These are phyloP conservation scores for Byssoonygena ceratinophila DNA, from an alignment of 2,329 filamentous ascomycete species.

Conservation along the genomic window DNA sequence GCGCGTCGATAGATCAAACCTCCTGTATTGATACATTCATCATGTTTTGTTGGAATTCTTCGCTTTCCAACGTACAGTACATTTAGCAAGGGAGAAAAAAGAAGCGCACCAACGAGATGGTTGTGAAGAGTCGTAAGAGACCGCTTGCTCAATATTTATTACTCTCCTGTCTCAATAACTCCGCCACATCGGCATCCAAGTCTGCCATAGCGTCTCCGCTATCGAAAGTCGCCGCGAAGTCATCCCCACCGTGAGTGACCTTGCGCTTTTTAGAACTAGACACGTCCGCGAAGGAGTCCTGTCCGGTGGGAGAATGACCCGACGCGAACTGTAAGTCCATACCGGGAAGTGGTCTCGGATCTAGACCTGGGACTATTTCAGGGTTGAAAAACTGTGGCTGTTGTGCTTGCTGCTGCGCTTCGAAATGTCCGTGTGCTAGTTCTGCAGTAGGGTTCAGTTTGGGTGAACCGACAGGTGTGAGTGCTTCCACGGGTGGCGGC, in stretches of 20 bases:
- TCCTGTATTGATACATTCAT: no score
- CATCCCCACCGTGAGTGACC: conserved; percentile 35
- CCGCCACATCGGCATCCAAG: conserved; percentile 52
- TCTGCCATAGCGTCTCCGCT: conserved; percentile 46
- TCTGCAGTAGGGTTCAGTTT: conserved; percentile 21
- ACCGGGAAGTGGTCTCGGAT: not conserved
- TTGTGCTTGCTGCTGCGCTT: not conserved
- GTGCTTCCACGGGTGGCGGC: conserved; percentile 70
- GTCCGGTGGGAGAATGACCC: not conserved
- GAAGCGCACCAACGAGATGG: no score
- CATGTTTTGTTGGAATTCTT: no score
- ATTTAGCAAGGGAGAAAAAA: no score
- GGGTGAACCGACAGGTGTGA: conserved; percentile 53
- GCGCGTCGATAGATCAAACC: no score
- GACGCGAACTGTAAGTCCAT: not conserved
- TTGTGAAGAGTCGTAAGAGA: no score
- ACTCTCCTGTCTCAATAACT: conserved; percentile 44
- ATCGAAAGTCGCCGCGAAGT: conserved; percentile 35
- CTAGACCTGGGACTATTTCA: not conserved
- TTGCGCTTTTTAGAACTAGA: conserved; percentile 41
- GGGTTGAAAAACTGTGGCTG: not conserved
- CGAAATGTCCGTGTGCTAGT: not conserved
- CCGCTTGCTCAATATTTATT: conserved; percentile 16
- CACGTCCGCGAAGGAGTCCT: conserved; percentile 13
- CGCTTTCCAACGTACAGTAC: no score